Evolutionary conservation across 495 filamentous ascomycete genomes (phyloP), one percentile per base, ranked within the genome.

Genomic region (Diplogelasinospora grovesii): DNA sequence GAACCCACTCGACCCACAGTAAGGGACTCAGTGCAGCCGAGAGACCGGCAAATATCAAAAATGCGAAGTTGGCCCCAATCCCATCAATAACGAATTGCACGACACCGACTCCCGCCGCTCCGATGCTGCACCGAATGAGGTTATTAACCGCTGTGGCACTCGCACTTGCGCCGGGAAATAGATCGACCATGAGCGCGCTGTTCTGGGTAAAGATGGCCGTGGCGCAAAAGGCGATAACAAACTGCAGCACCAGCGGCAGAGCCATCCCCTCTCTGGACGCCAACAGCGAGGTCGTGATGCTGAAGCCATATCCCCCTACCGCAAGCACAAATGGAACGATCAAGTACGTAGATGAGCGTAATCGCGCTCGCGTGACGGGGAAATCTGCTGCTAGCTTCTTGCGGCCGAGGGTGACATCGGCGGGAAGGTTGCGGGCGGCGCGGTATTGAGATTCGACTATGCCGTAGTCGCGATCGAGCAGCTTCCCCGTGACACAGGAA

Each of bases 141-240:
- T 84, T 83, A 42, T 77, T 82, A 8, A 79, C 75, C 7, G 81
- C 81, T 5, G 80, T 79, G 0, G 77, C 77, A 4, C 78, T 75
- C 0, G 72, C 68, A 11, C 78, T 73, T 13, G 65, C 66, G 1
- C 57, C 64, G 2, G 77, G 77, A 43, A 78, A 79, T 2, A 83
- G 51, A 53, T 85, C 81, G 0, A 83, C 68, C 26, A 83, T 50
- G 41, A 85, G 58, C 0, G 75, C 76, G 32, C 62, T 53, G 8
- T 65, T 49, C 34, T 48, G 43, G 9, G 54, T 72, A 36, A 66
- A 71, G 6, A 63, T 46, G 2, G 60, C 70, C 0, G 64, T 73
- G 2, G 72, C 54, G 23, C 43, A 51, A 24, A 66, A 66, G 1
- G 66, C 70, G 15, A 70, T 61, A 14, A 79, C 38, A 39, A 73